Evolutionary conservation across 768 basidiomycete genomes (phyloP).

Genomic region (Pulveroboletus sp.): DNA sequence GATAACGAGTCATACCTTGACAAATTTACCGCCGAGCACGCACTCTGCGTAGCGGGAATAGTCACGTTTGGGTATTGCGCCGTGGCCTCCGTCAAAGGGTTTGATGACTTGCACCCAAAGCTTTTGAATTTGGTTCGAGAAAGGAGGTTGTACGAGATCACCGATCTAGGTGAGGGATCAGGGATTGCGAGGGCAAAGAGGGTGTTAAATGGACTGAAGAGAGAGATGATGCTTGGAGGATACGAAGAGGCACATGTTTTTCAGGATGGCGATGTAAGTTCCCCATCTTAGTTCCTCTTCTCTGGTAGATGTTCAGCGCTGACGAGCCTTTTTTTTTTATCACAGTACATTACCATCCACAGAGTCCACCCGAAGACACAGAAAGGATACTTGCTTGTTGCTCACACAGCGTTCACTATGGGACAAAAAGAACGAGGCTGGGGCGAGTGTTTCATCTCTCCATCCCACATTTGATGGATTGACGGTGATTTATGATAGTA

Average conservation of each 20-base stretch:
- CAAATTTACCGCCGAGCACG: conserved; percentile 93
- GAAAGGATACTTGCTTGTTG: conserved; percentile 89
- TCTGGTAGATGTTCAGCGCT: background rate
- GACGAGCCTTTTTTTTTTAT: background rate
- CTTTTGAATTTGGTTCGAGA: conserved; percentile 88
- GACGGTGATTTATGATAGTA: conserved; percentile 43
- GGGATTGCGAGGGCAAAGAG: conserved; percentile 62
- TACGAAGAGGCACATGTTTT: conserved; percentile 95
- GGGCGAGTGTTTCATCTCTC: conserved; percentile 46
- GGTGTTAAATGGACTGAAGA: conserved; percentile 80
- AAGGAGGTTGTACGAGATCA: conserved; percentile 73
- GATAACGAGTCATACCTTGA: conserved; percentile 92
- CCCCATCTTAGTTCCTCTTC: background rate
- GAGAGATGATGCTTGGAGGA: conserved; percentile 87
- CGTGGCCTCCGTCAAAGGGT: conserved; percentile 93
- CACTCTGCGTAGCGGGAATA: conserved; percentile 91
- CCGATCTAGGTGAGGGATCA: conserved; percentile 51
- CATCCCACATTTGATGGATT: background rate
- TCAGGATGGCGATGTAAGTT: conserved; percentile 89
- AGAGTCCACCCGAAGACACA: conserved; percentile 88
- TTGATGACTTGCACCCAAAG: conserved; percentile 96
- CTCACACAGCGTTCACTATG: conserved; percentile 89
- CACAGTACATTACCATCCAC: conserved; percentile 89
- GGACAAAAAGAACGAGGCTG: conserved; percentile 76
- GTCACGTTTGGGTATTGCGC: conserved; percentile 87